Evolutionary conservation across 1,284 basidiomycete species (phyloP), one percentile per base, ranked within the genome.

Genomic region (Peniophora sp.): DNA sequence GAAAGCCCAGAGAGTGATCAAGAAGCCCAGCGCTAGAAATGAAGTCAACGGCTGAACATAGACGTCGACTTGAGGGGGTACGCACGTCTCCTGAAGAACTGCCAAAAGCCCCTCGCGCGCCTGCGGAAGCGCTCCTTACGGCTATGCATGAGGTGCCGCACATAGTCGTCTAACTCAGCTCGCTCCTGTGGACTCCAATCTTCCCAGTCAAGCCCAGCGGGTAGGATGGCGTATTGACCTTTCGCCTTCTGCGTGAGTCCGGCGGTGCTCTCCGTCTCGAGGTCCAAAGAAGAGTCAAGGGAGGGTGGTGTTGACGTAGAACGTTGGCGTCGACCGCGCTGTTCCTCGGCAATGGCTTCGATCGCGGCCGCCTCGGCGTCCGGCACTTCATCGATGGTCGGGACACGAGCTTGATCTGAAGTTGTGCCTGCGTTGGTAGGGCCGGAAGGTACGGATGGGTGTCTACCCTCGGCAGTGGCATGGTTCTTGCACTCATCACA

Each of bases 151-250:
- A 53, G 45, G 36, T 50, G 45, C 12, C 49, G 52, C 18, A 53
- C 52, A 24, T 53, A 48, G 24, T 53, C 52, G 45, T 53, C 52
- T 15, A 53, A 48, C 35, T 53, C 52, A 18, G 23, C 48, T 17
- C 39, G 37, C 48, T 53, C 52, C 18, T 49, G 43, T 9, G 22
- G 17, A 10, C 42, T 53, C 42, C 49, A 49, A 17, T 47, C 20
- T 27, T 50, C 49, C 52, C 52, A 53, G 43, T 41, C 52, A 2
- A 53, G 24, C 8, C 52, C 48, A 12, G 34, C 48, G 0, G 52
- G 52, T 18, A 53, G 22, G 9, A 53, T 36, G n/a, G 44, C 24
- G 44, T 41, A 50, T 43, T 46, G 48, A 48, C 52, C 52, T 22
- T 43, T 48, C 27, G 42, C 45, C 0, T 24, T 36, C 1, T 23